Evolutionary conservation across 2,329 filamentous ascomycete genomes (phyloP).

Genomic region (Xylariaceae sp.): DNA sequence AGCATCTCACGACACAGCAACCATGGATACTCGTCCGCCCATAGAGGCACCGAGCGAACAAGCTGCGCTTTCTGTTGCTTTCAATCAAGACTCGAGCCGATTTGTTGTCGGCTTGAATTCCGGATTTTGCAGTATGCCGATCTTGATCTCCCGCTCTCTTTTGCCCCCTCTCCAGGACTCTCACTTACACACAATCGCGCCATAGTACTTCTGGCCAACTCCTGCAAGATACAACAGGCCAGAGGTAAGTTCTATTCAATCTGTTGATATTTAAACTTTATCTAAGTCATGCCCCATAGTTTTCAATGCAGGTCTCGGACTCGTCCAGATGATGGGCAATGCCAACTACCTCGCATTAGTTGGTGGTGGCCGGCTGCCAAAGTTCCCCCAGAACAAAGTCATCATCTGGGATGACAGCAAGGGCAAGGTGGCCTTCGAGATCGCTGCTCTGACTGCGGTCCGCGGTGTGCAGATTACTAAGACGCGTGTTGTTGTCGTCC

Average conservation of each 20-base stretch:
- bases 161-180: slow-evolving; percentile 3
- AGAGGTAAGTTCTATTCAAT: slow-evolving; percentile 39
- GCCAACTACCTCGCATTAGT: slow-evolving; percentile 87
- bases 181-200: slow-evolving; percentile 28
- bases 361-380: slow-evolving; percentile 79
- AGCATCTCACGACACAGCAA: slow-evolving; percentile 20
- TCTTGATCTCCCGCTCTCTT: not conserved
- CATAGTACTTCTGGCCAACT: slow-evolving; percentile 68
- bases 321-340: slow-evolving; percentile 81
- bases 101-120: slow-evolving; percentile 85
- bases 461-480: slow-evolving; percentile 74
- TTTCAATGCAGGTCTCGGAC: slow-evolving; percentile 76
- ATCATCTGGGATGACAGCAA: slow-evolving; percentile 90
- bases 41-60: slow-evolving; percentile 75
- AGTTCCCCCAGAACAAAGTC: slow-evolving; percentile 85
- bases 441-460: slow-evolving; percentile 77
- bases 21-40: slow-evolving; percentile 84
- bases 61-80: slow-evolving; percentile 75
- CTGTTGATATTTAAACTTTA: not conserved
- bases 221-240: slow-evolving; percentile 62
- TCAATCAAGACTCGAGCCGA: slow-evolving; percentile 79
- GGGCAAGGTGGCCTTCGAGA: slow-evolving; percentile 66
- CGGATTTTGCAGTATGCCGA: slow-evolving; percentile 71
- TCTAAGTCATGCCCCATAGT: slow-evolving; percentile 15
- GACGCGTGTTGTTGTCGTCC: slow-evolving; percentile 72